Evolutionary conservation across 2,329 filamentous ascomycete species (phyloP), one percentile per base, ranked within the genome.

Genomic region (Balansia obtecta): DNA sequence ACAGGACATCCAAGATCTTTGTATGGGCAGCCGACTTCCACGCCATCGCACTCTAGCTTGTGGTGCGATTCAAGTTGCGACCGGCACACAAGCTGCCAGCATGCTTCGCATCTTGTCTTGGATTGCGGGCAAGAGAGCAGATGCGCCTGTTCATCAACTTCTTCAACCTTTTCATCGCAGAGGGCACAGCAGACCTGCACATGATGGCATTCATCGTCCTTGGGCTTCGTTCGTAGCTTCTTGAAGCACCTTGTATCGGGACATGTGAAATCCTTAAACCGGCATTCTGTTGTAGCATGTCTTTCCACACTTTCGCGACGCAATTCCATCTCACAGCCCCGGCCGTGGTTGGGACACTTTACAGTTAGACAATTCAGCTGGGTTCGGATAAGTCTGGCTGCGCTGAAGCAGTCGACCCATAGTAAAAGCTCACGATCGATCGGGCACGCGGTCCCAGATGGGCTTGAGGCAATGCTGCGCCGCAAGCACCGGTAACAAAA

Each of bases 401-500:
- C 68, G 39, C 66, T 69, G 53, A 68, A 68, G 52, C 67, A 69
- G 48, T 69, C 66, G 6, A 60, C 56, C 67, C 67, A 69, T 12
- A 58, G 54, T 8, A 69, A 47, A 11, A 67, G 65, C 13, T 69
- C 69, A n/a, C 80, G 71, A 61, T 83, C 80, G 50, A 83, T 73
- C 2, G 80, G 80, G 52, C 80, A 83, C 34, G 69, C 63, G 1
- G 64, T 63, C 5, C 67, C 66, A 1, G 67, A 65, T 7, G 67
- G 67, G 42, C 67, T 69, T 2, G 65, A 67, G 11, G 65, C 60
- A 45, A 69, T 68, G 56, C 67, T 68, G 33, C 67, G 60, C 30
- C 67, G 66, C 47, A 83, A 67, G 58, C 81, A 85, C 4, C 69
- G 68, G 48, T 74, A 72, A 58, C 81, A 85, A 60, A 85, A 85